Percentiles rank a stretch among this genome's conserved stretches.
These are phyloP conservation scores for Cutaneotrichosporon sp. DNA, from an alignment of 1,284 basidiomycete species.

Conservation along the genomic window DNA sequence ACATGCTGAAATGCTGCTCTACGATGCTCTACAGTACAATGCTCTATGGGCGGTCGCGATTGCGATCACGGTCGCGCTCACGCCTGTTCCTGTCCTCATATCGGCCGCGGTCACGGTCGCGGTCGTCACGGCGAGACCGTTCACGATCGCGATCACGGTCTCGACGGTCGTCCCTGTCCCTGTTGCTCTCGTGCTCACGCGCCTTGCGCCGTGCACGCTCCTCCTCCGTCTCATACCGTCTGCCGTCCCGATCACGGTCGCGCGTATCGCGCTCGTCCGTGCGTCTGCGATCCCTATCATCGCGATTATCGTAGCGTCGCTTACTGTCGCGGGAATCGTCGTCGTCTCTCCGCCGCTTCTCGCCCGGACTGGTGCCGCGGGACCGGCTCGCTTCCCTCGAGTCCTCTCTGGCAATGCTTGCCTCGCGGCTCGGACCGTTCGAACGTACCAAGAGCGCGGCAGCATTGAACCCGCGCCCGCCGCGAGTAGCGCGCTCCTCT, in stretches of 20 bases:
- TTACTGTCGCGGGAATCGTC: conserved; percentile 26
- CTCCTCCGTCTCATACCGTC: conserved; percentile 37
- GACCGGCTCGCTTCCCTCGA: conserved; percentile 20
- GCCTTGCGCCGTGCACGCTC: conserved; percentile 40
- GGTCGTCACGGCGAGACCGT: conserved; percentile 19
- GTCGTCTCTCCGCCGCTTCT: conserved; percentile 24
- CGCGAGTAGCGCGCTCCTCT: conserved; percentile 36
- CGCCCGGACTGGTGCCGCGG: conserved; percentile 23
- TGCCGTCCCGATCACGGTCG: conserved; percentile 27
- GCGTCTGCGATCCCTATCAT: conserved; percentile 23
- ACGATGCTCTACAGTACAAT: conserved; percentile 2
- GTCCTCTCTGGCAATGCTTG: conserved; percentile 8
- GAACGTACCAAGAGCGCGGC: conserved; percentile 37
- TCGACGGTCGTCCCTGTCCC: neutral
- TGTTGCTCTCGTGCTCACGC: conserved; percentile 34
- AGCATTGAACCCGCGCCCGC: conserved; percentile 47
- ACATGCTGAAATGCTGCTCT: neutral
- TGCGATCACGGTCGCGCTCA: conserved; percentile 15
- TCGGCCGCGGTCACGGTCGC: conserved; percentile 24
- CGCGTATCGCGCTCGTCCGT: conserved; percentile 16
- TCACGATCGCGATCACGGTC: conserved; percentile 26
- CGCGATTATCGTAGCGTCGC: conserved; percentile 21
- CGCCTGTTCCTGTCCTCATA: conserved; percentile 6
- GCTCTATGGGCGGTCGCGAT: conserved; percentile 15
- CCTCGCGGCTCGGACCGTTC: neutral